Evolutionary conservation across 2,329 filamentous ascomycete species (phyloP), one percentile per base, ranked within the genome.

Genomic region (Fusarium subtropicale): DNA sequence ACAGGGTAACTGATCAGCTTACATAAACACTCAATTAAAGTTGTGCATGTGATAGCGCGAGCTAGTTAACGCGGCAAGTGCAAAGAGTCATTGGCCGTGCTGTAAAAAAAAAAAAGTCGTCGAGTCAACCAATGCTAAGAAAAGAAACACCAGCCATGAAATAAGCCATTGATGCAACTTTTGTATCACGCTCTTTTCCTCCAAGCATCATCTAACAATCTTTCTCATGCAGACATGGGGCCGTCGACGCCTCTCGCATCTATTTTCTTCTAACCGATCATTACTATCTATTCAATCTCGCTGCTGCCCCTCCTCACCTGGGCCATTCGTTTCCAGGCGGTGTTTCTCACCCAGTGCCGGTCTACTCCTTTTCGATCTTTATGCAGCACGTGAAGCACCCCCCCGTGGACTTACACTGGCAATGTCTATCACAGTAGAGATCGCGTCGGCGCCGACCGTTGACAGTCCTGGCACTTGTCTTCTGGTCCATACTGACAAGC

Each of bases 381-480:
- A 22, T 22, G 20, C 20, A 22, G 2, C 20, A 22, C 20, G 20
- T 22, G 20, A 22, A 22, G 20, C 20, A 22, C 20, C 20, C 20
- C 20, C 20, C 20, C 20, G 20, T 22, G 20, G 20, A 22, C 16
- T 30, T 18, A 18, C 46, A 13, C 10, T 15, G 12, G 58, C 70
- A 67, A 97, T 97, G 94, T 86, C 90, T 72, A 91, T 86, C 76
- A 88, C 84, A 74, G 84, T 94, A 59, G 90, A 97, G 78, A 81
- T 98, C 73, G 79, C 95, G 66, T 91, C 90, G 20, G 92, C 91
- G 62, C 95, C 95, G 16, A 96, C 95, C 71, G 91, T 91, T 62
- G 96, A 99, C 80, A 97, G 94, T 22, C 88, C 90, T 1, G 95
- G 95, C 56, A 92, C 93, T 3, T 87, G 88, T 51, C 79, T 98